Base-by-base conservation (phyloP, 768 basidiomycete species). In the Cyclocybe aegerita region DNA sequence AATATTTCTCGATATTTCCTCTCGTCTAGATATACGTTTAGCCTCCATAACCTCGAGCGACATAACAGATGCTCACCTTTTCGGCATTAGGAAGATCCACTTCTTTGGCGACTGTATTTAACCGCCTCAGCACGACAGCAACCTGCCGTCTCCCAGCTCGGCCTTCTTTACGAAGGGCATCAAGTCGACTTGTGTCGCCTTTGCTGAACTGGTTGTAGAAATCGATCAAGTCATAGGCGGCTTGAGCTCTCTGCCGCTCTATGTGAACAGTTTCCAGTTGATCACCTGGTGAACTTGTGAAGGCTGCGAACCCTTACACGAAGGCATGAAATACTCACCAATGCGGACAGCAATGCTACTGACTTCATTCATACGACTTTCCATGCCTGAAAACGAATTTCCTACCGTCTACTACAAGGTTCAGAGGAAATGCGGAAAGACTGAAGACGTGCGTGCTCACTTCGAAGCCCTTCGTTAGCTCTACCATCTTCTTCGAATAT, bases 221-320 rank as follows among this genome's bases (percentile, higher is more conserved):
- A 56, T 93, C 87, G 43, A 98, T 89, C 17, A 99, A 71, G 63
- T 98, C 90, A 58, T 93, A 88, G 0, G 97, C 93, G 6, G 95
- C 95, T 61, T 95, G 92, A 2, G 95, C 96, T 55, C 94, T 77
- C 65, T 93, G 90, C 11, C 96, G 81, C 56, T 95, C 90, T 48
- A 93, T 81, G 64, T 97, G 94, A 12, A 98, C 85, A 0, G 89
- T 90, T 69, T 99, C 96, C 38, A 99, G 80, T 67, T 98, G 93
- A 70, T 98, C 96, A 38, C 94, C 93, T 95, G 60, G 10, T 32
- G 32, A 37, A 40, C 37, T 50, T 50, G 32, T 41, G 54, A 49
- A 30, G 48, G 45, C 50, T 30, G 5, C 34, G 32, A 32, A 17
- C 15, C 38, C 9, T 12, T 23, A 15, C 16, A 12, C 30, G 39